A percentile compares a stretch with the other conserved stretches of the same genome.
Conservation (phyloP, 768 basidiomycete species). For the Trametes punicea region DNA sequence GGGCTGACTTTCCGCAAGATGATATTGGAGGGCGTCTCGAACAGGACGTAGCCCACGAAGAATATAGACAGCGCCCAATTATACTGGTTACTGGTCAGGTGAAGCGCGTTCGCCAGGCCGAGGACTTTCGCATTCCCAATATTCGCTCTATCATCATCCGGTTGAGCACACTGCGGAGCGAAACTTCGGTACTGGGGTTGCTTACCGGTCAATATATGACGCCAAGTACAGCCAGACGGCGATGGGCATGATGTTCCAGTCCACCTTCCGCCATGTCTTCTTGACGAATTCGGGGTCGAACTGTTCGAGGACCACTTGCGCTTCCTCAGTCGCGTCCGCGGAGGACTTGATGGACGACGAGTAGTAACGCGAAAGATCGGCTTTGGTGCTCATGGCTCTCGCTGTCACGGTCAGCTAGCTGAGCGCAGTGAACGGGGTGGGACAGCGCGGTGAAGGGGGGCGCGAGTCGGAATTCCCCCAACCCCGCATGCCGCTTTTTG, state of each 20-base stretch:
- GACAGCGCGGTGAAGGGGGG: neutral
- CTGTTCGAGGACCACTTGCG: constrained; percentile 15
- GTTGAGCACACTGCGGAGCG: neutral
- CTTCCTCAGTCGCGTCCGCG: constrained; percentile 5
- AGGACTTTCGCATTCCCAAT: constrained; percentile 34
- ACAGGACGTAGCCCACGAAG: constrained; percentile 39
- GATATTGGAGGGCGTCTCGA: constrained; percentile 41
- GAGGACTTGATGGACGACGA: constrained; percentile 9
- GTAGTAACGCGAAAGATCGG: constrained; percentile 2
- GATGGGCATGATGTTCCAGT: constrained; percentile 35
- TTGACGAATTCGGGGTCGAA: constrained; percentile 20
- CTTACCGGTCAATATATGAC: constrained; percentile 29
- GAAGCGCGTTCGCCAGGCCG: constrained; percentile 24
- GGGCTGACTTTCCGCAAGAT: constrained; percentile 35
- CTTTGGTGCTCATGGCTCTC: constrained; percentile 11
- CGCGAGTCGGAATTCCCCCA: neutral
- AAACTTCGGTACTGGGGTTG: neutral
- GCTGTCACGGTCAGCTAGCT: neutral
- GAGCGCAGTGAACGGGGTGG: neutral
- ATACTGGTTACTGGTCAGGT: constrained; percentile 32
- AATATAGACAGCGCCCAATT: constrained; percentile 41
- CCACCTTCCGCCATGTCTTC: constrained; percentile 30
- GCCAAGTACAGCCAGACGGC: constrained; percentile 39
- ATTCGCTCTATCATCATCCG: constrained; percentile 23
- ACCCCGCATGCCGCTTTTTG: constrained; percentile 1